These are phyloP conservation scores for Avena insularis DNA, from an alignment of 176 grass and related monocot species.

Conservation along the genomic window DNA sequence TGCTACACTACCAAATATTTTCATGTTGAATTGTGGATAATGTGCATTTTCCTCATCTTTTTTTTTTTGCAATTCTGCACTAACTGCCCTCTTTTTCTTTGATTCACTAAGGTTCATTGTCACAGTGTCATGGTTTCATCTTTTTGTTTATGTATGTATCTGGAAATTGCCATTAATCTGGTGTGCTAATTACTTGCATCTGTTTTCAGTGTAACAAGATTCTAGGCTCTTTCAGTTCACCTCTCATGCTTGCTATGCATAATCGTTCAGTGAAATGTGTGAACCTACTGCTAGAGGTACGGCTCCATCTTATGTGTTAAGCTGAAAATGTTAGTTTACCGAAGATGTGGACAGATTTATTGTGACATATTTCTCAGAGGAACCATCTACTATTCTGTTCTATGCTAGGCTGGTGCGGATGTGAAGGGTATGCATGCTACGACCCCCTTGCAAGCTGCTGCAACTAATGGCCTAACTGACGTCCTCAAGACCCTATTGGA, in stretches of 20 bases:
- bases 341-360: neutral
- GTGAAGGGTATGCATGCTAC: neutral
- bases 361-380: neutral
- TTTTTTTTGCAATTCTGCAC: neutral
- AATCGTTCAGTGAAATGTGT: constrained; percentile 12
- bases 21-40: neutral
- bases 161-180: neutral
- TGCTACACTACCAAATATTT: neutral
- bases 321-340: neutral
- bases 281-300: neutral
- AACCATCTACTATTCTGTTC: neutral
- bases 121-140: neutral
- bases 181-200: neutral
- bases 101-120: neutral
- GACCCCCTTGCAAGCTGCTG: neutral
- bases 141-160: neutral
- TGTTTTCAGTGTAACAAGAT: neutral
- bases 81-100: neutral
- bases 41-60: neutral
- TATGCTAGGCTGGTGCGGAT: neutral
- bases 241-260: neutral
- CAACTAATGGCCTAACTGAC: neutral
- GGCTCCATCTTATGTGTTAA: neutral
- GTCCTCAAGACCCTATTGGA: neutral
- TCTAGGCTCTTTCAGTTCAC: neutral